Evolutionary conservation across 2,329 filamentous ascomycete species (phyloP).

Genomic region (Colletotrichum siamense): DNA sequence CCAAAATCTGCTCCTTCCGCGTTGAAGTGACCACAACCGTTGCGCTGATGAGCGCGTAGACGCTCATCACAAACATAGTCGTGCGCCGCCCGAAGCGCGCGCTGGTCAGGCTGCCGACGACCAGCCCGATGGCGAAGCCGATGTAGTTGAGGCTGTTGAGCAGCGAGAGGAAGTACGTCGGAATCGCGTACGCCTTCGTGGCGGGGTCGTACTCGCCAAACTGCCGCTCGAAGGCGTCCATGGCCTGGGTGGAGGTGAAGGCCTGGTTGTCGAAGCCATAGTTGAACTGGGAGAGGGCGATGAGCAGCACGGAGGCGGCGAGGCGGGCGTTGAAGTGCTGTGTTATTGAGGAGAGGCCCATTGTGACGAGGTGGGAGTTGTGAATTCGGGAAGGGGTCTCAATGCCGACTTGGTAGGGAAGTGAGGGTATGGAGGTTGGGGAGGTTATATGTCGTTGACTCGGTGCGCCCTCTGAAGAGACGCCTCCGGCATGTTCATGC

Average conservation of each 20-base stretch:
- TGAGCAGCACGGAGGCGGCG: constrained; percentile 26
- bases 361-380: neutral
- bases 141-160: constrained; percentile 40
- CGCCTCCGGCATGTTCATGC: neutral
- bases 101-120: constrained; percentile 29
- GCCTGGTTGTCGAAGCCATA: constrained; percentile 42
- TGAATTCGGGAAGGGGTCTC: neutral
- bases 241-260: constrained; percentile 42
- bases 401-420: neutral
- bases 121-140: constrained; percentile 33
- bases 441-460: neutral
- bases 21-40: constrained; percentile 37
- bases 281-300: constrained; percentile 41
- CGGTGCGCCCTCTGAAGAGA: neutral
- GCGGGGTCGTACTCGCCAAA: constrained; percentile 33
- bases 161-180: constrained; percentile 37
- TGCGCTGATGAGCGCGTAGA: constrained; percentile 37
- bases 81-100: constrained; percentile 35
- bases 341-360: neutral
- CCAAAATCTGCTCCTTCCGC: constrained; percentile 35
- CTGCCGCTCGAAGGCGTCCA: constrained; percentile 37
- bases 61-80: constrained; percentile 42
- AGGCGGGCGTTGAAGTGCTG: constrained; percentile 20
- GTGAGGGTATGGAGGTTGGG: neutral
- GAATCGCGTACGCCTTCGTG: constrained; percentile 27